phyloP scores from a whole-genome alignment of 2,329 filamentous ascomycete genomes.

The Verruconis gallopava region DNA sequence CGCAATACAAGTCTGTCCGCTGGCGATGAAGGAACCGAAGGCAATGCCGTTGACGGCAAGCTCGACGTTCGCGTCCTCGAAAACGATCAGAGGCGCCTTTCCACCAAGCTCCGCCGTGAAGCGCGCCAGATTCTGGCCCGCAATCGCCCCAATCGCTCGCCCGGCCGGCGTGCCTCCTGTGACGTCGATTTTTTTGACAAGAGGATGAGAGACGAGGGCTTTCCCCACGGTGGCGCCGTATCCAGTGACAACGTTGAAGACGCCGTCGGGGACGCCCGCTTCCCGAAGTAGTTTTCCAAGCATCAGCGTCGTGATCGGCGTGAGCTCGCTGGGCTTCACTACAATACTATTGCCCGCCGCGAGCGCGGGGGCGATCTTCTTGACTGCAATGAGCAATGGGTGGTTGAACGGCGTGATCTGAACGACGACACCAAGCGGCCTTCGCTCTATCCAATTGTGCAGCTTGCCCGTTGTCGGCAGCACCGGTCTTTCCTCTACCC shows the following conservation, averaged over 20 bases:
- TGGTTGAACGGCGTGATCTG: conserved; percentile 74
- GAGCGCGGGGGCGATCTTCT: conserved; percentile 63
- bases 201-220: conserved; percentile 53
- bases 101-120: conserved; percentile 49
- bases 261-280: conserved; percentile 61
- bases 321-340: conserved; percentile 45
- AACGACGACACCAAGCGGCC: conserved; percentile 66
- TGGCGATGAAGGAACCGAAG: conserved; percentile 36
- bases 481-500: conserved; percentile 71
- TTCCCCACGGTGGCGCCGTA: conserved; percentile 54
- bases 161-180: conserved; percentile 54
- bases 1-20: conserved; percentile 44
- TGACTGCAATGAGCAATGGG: conserved; percentile 61
- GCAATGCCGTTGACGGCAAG: conserved; percentile 25
- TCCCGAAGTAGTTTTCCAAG: conserved; percentile 55
- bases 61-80: conserved; percentile 23
- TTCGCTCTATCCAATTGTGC: conserved; percentile 57
- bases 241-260: conserved; percentile 65
- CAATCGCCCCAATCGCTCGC: conserved; percentile 62
- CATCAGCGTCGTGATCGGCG: conserved; percentile 43
- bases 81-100: conserved; percentile 32
- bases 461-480: conserved; percentile 54
- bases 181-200: conserved; percentile 66
- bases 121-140: conserved; percentile 48
- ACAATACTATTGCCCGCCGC: conserved; percentile 47